Base-by-base conservation (phyloP, 441 rosid genomes). In the Oxalis stricta region DNA sequence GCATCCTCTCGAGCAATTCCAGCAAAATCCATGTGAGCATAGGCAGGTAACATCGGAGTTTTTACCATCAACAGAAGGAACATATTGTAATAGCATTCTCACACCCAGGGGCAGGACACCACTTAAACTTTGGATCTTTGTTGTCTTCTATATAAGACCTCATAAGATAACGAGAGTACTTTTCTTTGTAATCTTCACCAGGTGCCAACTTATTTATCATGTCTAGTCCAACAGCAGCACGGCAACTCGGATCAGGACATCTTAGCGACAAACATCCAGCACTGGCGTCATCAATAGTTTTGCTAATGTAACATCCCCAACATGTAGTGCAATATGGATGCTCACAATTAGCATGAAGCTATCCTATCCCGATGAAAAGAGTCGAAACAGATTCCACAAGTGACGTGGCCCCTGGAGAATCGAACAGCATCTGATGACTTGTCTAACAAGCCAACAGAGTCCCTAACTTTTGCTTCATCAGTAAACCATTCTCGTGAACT, bases 21-120 rank as follows among this genome's bases (percentile, higher is more conserved):
- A 84, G 66, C 88, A 85, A 53, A 84, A 84, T 18, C 62, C 62
- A 53, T 60, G 41, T 0, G 70, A 71, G 42, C 86, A 83, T 10
- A 17, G 49, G 47, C 94, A 83, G 24, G 71, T 49, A 48, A 79
- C 83, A 61, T 79, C 77, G 12, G 49, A 69, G 18, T 46, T 66
- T 28, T 48, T 68, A 32, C 64, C 37, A 19, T 64, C 81, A 16
- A 41, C 66, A 39, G 21, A 11, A 54, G 70, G 59, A 11, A 74
- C 73, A 23, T 3, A n/a, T n/a, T n/a, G n/a, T n/a, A 22, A 82
- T 46, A 2, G 83, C 83, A 38, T 54, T 36, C 50, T 68, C 79
- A 44, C 94, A 79, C 30, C 71, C 75, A 5, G 72, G 71, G 24
- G 69, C 77, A 46, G 84, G 87, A 46, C 87, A 77, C 84, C 87